These are phyloP conservation scores for Russula ochroleuca DNA, from an alignment of 768 basidiomycete species.

Conservation along the genomic window DNA sequence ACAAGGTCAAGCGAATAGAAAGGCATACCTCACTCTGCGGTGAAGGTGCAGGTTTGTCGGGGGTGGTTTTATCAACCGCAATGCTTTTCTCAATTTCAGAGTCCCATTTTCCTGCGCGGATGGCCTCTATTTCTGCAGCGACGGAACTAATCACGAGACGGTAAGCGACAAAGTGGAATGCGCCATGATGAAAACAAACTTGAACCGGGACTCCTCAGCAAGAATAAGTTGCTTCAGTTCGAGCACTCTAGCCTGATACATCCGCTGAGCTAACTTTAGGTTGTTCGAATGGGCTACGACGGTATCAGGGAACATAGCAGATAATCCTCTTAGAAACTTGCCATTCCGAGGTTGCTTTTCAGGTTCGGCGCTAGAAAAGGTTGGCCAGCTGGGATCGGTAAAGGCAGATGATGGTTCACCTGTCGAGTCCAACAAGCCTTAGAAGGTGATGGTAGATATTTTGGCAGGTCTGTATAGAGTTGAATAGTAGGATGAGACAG, in stretches of 20 bases:
- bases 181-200: slow-evolving; percentile 39
- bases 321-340: slow-evolving; percentile 23
- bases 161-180: neutral
- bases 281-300: slow-evolving; percentile 53
- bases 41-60: slow-evolving; percentile 23
- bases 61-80: slow-evolving; percentile 19
- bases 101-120: slow-evolving; percentile 66
- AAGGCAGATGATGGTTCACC: neutral
- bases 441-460: slow-evolving; percentile 13
- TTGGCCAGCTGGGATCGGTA: neutral
- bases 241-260: slow-evolving; percentile 62
- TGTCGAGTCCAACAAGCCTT: slow-evolving; percentile 6
- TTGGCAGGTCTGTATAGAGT: slow-evolving; percentile 9
- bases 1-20: neutral
- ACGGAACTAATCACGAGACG: slow-evolving; percentile 45
- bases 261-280: slow-evolving; percentile 66
- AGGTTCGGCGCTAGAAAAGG: slow-evolving; percentile 19
- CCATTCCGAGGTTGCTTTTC: slow-evolving; percentile 52
- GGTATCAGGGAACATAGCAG: slow-evolving; percentile 1
- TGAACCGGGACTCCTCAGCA: slow-evolving; percentile 74
- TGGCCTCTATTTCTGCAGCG: slow-evolving; percentile 70
- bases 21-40: slow-evolving; percentile 16
- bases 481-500: slow-evolving; percentile 8
- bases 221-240: slow-evolving; percentile 71
- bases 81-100: slow-evolving; percentile 42